Base-by-base conservation (phyloP, 1,284 basidiomycete genomes). In the Phenoliferia sp. region DNA sequence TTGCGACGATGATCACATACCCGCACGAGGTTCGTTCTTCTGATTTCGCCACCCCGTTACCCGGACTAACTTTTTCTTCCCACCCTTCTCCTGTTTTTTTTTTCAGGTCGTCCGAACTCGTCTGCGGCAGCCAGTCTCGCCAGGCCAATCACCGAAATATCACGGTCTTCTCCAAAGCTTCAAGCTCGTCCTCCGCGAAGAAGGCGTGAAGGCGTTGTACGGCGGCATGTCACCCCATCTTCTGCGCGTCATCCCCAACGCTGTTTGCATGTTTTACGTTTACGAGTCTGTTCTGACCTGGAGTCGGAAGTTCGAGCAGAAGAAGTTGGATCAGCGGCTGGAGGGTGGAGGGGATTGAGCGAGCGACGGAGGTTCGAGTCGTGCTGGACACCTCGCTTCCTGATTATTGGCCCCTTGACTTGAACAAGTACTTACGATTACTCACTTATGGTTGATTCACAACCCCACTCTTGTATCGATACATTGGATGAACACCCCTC, bases 191-290 rank as follows among this genome's bases (percentile, higher is more conserved):
- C 84, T 94, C 59, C 86, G 85, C 19, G 96, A 99, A 79, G 95
- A 99, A 78, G 95, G 95, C 29, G 85, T 87, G 5, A 83, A 85
- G 35, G 87, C 90, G 5, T 79, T 99, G 52, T 99, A 99, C 76
- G 90, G 93, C 36, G 96, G 96, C 4, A 84, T 99, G 63, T 90
- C 88, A 63, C 94, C 95, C 0, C 96, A 99, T 80, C 83, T 99
- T 66, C 88, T 99, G 84, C 87, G 95, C 59, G 95, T 99, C 63
- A 91, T 98, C 1, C 95, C 95, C 3, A 99, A 99, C 74, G 95
- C 95, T 0, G 90, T 90, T 0, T 92, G 96, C 73, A 99, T 98
- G 93, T 99, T 89, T 80, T 87, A 70, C n/a, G 78, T 81, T 44
- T 82, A 81, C 71, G 81, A 73, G 36, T 19, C 15, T 16, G 50